Evolutionary conservation across 176 grass and related monocot species (phyloP).

Genomic region (Echinochloa phyllopogon): DNA sequence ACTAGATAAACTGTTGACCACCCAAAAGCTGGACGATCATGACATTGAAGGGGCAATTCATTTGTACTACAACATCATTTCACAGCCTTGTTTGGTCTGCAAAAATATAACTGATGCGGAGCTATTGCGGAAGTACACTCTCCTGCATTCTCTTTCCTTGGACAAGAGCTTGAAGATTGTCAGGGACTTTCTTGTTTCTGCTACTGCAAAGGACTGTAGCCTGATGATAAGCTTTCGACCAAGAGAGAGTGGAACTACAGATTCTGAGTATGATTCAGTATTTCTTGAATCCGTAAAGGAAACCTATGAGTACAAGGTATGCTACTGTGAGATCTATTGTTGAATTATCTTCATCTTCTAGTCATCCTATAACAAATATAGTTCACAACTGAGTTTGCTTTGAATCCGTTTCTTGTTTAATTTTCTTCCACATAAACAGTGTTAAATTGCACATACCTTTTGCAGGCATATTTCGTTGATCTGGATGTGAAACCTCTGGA

Average conservation of each 20-base stretch:
- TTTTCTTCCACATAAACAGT: not conserved
- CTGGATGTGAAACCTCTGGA: conserved; percentile 87
- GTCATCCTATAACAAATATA: not conserved
- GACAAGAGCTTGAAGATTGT: conserved; percentile 72
- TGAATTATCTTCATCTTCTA: conserved; percentile 3
- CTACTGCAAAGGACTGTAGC: conserved; percentile 91
- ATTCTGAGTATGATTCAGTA: conserved; percentile 64
- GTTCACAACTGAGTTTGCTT: not conserved
- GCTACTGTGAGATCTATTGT: not conserved
- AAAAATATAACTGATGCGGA: conserved; percentile 58
- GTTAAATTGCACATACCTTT: conserved; percentile 18
- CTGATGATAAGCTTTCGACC: conserved; percentile 84
- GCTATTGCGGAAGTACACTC: conserved; percentile 57
- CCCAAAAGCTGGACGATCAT: conserved; percentile 86
- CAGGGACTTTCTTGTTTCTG: conserved; percentile 78
- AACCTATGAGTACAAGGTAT: conserved; percentile 92
- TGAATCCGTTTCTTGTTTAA: not conserved
- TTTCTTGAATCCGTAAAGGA: conserved; percentile 67
- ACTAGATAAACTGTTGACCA: conserved; percentile 59
- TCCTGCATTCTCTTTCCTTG: conserved; percentile 72
- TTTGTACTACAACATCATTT: conserved; percentile 74
- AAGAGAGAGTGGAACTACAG: conserved; percentile 40
- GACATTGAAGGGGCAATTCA: conserved; percentile 97
- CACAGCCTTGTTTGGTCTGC: conserved; percentile 75
- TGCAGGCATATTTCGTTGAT: conserved; percentile 78